Evolutionary conservation across 345 rosid species (phyloP).

Genomic region (Eucalyptus polybractea): DNA sequence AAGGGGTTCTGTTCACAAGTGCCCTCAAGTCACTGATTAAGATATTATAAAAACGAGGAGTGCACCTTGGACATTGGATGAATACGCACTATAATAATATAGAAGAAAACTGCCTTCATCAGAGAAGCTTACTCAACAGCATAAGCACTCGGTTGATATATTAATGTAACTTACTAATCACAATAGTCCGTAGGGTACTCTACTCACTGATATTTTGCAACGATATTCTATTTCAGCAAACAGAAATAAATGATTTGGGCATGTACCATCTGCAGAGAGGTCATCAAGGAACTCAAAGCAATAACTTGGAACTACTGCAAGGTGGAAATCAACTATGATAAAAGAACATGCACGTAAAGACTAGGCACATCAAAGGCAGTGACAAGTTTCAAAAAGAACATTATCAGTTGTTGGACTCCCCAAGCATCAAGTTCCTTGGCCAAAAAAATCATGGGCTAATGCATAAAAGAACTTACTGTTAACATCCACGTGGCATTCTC

Average conservation of each 20-base stretch:
- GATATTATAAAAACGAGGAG: background rate
- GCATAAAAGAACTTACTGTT: constrained; percentile 21
- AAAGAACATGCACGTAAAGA: background rate
- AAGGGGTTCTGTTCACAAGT: background rate
- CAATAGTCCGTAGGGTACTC: background rate
- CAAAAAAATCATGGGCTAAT: background rate
- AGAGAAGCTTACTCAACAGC: background rate
- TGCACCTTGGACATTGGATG: background rate
- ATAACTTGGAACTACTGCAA: background rate
- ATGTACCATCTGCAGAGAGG: background rate
- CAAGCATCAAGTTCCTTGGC: background rate
- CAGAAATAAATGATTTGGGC: background rate
- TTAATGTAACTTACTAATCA: background rate
- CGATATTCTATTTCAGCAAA: background rate
- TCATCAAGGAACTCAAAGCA: background rate
- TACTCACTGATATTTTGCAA: background rate
- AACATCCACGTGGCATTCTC: constrained; percentile 85
- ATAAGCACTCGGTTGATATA: background rate
- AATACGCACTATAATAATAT: background rate
- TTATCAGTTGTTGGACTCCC: background rate
- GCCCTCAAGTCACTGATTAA: background rate
- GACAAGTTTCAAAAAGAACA: background rate
- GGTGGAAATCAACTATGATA: background rate
- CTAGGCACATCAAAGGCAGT: background rate
- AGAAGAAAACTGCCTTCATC: background rate